phyloP scores from a whole-genome alignment of 2,329 filamentous ascomycete species.

The Purpureocillium takamizusanense region DNA sequence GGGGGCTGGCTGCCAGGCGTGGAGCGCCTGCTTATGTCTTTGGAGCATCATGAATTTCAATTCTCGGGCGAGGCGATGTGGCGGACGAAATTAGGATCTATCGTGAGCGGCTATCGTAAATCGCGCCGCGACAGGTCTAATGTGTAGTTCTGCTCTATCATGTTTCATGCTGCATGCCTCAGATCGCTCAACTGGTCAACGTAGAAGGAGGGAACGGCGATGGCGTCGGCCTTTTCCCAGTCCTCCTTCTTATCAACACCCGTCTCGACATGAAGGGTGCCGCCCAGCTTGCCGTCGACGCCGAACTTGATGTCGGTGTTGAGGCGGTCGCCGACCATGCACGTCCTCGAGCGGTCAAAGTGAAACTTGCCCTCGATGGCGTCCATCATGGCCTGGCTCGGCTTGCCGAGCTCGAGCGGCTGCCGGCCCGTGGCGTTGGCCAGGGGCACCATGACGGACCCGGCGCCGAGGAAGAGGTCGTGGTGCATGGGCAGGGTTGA shows the following conservation, averaged over 20 bases:
- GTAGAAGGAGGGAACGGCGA: constrained; percentile 71
- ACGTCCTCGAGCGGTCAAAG: constrained; percentile 73
- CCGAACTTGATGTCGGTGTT: constrained; percentile 97
- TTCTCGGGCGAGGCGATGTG: no score
- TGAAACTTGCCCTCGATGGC: constrained; percentile 93
- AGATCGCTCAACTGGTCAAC: constrained; percentile 80
- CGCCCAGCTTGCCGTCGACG: constrained; percentile 80
- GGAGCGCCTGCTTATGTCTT: no score
- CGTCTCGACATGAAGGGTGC: constrained; percentile 83
- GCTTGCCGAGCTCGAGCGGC: constrained; percentile 80
- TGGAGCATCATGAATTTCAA: no score
- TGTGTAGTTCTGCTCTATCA: constrained; percentile 3
- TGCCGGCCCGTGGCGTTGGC: constrained; percentile 60
- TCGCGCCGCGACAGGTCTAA: not conserved
- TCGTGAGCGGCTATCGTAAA: no score
- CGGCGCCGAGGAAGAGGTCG: constrained; percentile 84
- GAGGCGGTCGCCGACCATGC: constrained; percentile 91
- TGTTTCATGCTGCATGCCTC: constrained; percentile 15
- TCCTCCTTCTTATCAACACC: constrained; percentile 83
- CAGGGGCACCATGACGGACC: constrained; percentile 70
- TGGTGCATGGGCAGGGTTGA: constrained; percentile 77
- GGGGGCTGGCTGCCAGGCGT: no score
- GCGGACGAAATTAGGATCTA: no score
- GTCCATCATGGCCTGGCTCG: constrained; percentile 99
- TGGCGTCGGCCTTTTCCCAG: constrained; percentile 59